Conservation (phyloP, 352 stramenopile genomes). For the Phytophthora vignae region DNA sequence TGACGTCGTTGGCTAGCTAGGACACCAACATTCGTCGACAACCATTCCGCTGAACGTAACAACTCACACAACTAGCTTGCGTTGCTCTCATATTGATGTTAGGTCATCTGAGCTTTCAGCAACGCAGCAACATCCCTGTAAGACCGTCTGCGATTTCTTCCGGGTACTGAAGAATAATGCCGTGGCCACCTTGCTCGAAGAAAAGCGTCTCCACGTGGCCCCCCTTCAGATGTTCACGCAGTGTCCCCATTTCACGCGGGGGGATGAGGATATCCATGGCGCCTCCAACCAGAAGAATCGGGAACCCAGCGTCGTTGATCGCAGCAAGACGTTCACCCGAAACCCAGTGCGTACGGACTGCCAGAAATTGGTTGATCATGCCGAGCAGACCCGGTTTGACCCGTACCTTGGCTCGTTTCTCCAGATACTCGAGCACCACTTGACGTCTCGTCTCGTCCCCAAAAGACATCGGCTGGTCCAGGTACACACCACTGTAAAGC, state of each 20-base stretch:
- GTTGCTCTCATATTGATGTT: not conserved
- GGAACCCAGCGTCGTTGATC: constrained; percentile 48
- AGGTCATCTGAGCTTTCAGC: not conserved
- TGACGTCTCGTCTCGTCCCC: constrained; percentile 31
- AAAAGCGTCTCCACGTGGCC: constrained; percentile 48
- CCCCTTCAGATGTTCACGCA: constrained; percentile 36
- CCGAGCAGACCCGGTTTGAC: constrained; percentile 21
- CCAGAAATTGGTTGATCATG: constrained; percentile 38
- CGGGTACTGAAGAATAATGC: constrained; percentile 49
- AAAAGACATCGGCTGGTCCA: constrained; percentile 43
- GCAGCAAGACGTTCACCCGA: constrained; percentile 47
- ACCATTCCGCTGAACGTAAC: no score
- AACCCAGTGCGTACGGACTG: constrained; percentile 47
- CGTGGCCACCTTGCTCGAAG: constrained; percentile 51
- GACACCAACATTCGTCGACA: constrained; percentile 18
- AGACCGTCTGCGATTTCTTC: constrained; percentile 41
- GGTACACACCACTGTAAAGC: constrained; percentile 43
- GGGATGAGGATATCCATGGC: constrained; percentile 52
- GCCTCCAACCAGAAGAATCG: constrained; percentile 50
- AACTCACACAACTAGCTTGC: not conserved
- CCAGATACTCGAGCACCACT: constrained; percentile 30
- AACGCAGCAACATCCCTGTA: constrained; percentile 17
- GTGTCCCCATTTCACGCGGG: constrained; percentile 36
- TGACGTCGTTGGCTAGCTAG: constrained; percentile 15
- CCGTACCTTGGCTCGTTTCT: constrained; percentile 19